Evolutionary conservation across 2,329 filamentous ascomycete genomes (phyloP).

Genomic region (Plectosphaerella plurivora): DNA sequence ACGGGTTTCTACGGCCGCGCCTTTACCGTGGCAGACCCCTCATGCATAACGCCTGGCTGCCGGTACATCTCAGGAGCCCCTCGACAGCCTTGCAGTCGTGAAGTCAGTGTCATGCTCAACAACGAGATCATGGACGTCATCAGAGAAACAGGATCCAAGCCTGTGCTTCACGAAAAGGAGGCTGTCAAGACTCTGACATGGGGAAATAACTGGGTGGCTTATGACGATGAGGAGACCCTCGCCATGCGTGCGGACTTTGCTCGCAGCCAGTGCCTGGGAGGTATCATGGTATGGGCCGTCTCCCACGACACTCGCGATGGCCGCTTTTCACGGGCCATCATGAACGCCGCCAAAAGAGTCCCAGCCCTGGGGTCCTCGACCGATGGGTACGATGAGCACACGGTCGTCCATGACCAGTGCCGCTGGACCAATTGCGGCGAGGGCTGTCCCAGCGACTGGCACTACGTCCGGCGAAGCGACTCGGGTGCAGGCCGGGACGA

Average conservation of each 20-base stretch:
- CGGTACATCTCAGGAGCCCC: slow-evolving; percentile 10
- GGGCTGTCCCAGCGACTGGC: background rate
- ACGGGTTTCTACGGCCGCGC: slow-evolving; percentile 35
- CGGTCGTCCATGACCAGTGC: background rate
- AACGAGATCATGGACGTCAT: slow-evolving; percentile 20
- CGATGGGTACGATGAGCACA: background rate
- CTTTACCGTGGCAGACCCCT: slow-evolving; percentile 7
- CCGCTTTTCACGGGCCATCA: background rate
- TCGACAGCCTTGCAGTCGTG: slow-evolving; percentile 12
- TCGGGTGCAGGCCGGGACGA: background rate
- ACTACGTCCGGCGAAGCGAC: background rate
- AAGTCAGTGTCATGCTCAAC: slow-evolving; percentile 14
- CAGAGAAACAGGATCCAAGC: slow-evolving; percentile 2
- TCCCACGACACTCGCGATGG: slow-evolving; percentile 1
- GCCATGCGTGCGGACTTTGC: slow-evolving; percentile 15
- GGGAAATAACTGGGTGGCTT: slow-evolving; percentile 21
- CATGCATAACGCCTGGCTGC: slow-evolving; percentile 15
- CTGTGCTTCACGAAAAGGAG: slow-evolving; percentile 13
- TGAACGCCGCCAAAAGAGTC: background rate
- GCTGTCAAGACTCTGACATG: slow-evolving; percentile 21
- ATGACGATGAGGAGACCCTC: slow-evolving; percentile 18
- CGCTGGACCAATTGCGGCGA: background rate
- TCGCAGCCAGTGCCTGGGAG: slow-evolving; percentile 17
- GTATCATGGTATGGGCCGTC: slow-evolving; percentile 18
- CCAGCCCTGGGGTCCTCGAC: background rate